A percentile compares a stretch with the other conserved stretches of the same genome.
Evolutionary conservation across 352 stramenopile species (phyloP).

Genomic region (Pythium graminicola): DNA sequence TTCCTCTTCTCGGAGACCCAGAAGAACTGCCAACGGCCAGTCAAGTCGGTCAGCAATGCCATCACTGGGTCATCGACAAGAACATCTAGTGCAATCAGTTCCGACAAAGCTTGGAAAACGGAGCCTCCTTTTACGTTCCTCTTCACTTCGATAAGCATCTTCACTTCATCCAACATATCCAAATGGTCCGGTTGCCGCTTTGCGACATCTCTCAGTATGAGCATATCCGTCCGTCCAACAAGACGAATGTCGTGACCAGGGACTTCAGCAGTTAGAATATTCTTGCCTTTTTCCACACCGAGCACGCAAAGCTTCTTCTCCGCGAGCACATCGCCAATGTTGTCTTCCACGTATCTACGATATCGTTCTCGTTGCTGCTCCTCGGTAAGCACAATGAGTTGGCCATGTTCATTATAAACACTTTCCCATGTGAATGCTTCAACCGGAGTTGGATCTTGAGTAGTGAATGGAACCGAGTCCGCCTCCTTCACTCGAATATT

Average conservation of each 20-base stretch:
- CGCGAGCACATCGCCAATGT: constrained; percentile 29
- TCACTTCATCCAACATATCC: constrained; percentile 27
- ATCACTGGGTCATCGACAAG: constrained; percentile 31
- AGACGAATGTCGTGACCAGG: constrained; percentile 30
- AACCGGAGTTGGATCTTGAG: not conserved
- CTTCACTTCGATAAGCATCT: constrained; percentile 49
- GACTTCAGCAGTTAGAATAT: constrained; percentile 30
- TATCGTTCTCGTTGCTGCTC: constrained; percentile 26
- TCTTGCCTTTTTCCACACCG: constrained; percentile 23
- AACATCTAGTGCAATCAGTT: constrained; percentile 41
- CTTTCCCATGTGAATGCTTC: constrained; percentile 24
- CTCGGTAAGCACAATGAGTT: constrained; percentile 22
- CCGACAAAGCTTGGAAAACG: constrained; percentile 32
- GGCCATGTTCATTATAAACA: constrained; percentile 9
- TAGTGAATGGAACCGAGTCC: constrained; percentile 10
- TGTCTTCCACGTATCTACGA: constrained; percentile 30
- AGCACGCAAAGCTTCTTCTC: constrained; percentile 34
- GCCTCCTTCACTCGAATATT: constrained; percentile 19
- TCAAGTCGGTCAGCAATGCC: constrained; percentile 41
- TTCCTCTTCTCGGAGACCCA: constrained; percentile 30
- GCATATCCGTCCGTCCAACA: constrained; percentile 32
- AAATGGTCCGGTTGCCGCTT: constrained; percentile 1
- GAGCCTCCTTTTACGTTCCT: constrained; percentile 19
- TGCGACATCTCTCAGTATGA: constrained; percentile 32
- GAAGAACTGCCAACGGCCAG: constrained; percentile 32